A percentile compares a stretch with the other conserved stretches of the same genome.
phyloP scores from a whole-genome alignment of 2,329 filamentous ascomycete species.

The Neoscytalidium dimidiatum region DNA sequence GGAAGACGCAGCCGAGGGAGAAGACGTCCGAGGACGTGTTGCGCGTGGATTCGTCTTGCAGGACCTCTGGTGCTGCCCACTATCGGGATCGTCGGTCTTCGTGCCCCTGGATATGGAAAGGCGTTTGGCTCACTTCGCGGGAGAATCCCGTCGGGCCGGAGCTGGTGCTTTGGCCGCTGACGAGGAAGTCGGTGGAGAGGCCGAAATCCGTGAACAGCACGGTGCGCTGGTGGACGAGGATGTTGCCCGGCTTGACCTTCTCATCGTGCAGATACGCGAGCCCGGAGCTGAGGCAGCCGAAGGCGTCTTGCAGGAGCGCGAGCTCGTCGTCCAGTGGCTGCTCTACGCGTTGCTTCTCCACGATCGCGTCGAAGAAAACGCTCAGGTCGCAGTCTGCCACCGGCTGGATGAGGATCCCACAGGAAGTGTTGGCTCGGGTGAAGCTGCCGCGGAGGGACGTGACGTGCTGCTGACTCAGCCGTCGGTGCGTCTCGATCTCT shows the following conservation, averaged over 20 bases:
- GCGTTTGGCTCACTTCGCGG: neutral
- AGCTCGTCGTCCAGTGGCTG: neutral
- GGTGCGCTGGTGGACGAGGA: conserved; percentile 21
- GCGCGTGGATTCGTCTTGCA: neutral
- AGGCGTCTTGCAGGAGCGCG: neutral
- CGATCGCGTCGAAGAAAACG: neutral
- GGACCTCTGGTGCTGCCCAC: neutral
- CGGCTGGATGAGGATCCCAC: neutral
- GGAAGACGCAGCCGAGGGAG: neutral
- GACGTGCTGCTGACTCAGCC: neutral
- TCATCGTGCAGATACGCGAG: conserved; percentile 24
- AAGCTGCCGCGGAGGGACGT: neutral
- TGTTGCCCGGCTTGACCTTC: conserved; percentile 24
- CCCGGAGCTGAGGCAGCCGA: conserved; percentile 24
- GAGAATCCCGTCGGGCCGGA: neutral
- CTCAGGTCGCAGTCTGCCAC: neutral
- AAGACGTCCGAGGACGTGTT: neutral
- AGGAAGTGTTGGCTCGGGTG: neutral
- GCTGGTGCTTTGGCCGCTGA: conserved; percentile 19
- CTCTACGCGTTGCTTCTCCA: neutral
- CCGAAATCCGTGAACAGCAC: conserved; percentile 34
- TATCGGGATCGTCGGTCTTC: neutral
- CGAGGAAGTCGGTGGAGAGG: conserved; percentile 24
- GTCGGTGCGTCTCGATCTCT: neutral
- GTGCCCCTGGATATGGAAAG: neutral